Evolutionary conservation across 345 rosid genomes (phyloP).

Genomic region (Cardiospermum halicacabum): DNA sequence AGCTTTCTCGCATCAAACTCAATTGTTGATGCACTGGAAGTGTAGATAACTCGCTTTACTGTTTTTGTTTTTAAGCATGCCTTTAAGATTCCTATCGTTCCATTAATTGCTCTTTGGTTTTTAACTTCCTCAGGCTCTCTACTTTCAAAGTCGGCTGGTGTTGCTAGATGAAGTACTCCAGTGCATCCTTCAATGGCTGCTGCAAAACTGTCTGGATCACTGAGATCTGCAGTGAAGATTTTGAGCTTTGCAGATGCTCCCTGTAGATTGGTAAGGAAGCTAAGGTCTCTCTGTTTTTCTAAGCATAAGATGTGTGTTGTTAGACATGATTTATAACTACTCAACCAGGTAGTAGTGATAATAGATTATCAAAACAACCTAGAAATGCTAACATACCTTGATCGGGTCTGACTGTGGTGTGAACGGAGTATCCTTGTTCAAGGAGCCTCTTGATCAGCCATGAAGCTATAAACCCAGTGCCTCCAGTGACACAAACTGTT

Average conservation of each 20-base stretch:
- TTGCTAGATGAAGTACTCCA: slow-evolving; percentile 58
- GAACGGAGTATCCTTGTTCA: slow-evolving; percentile 43
- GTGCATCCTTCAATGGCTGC: slow-evolving; percentile 54
- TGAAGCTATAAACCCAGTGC: slow-evolving; percentile 50
- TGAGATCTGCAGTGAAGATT: slow-evolving; percentile 42
- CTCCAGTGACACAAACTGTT: slow-evolving; percentile 52
- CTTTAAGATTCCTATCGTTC: slow-evolving; percentile 44
- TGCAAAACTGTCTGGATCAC: slow-evolving; percentile 41
- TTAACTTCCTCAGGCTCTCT: slow-evolving; percentile 43
- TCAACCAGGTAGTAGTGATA: not conserved
- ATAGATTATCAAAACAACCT: not conserved
- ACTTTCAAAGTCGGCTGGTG: slow-evolving; percentile 32
- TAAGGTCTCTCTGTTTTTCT: slow-evolving; percentile 45
- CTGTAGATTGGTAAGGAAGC: slow-evolving; percentile 50
- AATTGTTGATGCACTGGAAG: slow-evolving; percentile 39
- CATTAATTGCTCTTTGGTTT: slow-evolving; percentile 43
- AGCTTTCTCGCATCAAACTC: not conserved
- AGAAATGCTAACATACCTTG: slow-evolving; percentile 19
- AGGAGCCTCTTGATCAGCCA: slow-evolving; percentile 58
- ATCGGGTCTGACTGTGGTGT: slow-evolving; percentile 40
- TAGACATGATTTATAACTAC: not conserved
- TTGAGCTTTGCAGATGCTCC: slow-evolving; percentile 49
- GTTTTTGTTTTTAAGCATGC: slow-evolving; percentile 48
- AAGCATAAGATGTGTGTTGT: not conserved
- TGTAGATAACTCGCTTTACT: slow-evolving; percentile 56